A percentile compares a stretch with the other conserved stretches of the same genome.
phyloP scores from a whole-genome alignment of 2,329 filamentous ascomycete species.

The Penicillium sp. region DNA sequence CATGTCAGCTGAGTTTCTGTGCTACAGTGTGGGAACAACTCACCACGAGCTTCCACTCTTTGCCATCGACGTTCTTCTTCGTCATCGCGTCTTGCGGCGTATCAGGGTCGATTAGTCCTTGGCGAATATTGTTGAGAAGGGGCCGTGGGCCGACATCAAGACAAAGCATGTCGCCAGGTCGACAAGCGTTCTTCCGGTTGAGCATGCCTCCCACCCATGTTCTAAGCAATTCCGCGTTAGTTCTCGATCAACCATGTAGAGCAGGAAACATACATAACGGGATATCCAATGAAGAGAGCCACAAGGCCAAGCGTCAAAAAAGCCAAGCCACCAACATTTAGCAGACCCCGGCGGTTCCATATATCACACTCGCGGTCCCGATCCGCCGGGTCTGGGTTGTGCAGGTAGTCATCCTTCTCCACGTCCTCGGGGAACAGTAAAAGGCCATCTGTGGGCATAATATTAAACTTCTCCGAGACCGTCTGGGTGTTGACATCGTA shows the following conservation, averaged over 20 bases:
- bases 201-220: conserved; percentile 55
- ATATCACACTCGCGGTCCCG: conserved; percentile 62
- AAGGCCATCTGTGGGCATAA: conserved; percentile 64
- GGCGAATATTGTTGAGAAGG: conserved; percentile 60
- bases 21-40: conserved; percentile 18
- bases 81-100: conserved; percentile 59
- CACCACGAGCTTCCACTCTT: conserved; percentile 62
- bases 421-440: conserved; percentile 69
- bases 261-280: conserved; percentile 55
- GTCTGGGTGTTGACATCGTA: conserved; percentile 68
- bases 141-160: conserved; percentile 51
- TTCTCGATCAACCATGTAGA: not conserved
- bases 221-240: conserved; percentile 36
- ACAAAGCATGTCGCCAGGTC: conserved; percentile 45
- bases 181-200: conserved; percentile 31
- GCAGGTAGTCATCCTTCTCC: conserved; percentile 70
- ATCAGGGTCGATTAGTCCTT: conserved; percentile 64
- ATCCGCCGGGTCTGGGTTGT: conserved; percentile 67
- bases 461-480: conserved; percentile 71
- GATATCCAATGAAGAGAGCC: conserved; percentile 67
- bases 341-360: conserved; percentile 61
- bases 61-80: conserved; percentile 59
- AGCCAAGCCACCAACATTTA: conserved; percentile 63
- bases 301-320: conserved; percentile 62
- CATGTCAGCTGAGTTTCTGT: not conserved